A percentile compares a stretch with the other conserved stretches of the same genome.
These are phyloP conservation scores for Cubamyces lactineus DNA, from an alignment of 768 basidiomycete species.

Conservation along the genomic window DNA sequence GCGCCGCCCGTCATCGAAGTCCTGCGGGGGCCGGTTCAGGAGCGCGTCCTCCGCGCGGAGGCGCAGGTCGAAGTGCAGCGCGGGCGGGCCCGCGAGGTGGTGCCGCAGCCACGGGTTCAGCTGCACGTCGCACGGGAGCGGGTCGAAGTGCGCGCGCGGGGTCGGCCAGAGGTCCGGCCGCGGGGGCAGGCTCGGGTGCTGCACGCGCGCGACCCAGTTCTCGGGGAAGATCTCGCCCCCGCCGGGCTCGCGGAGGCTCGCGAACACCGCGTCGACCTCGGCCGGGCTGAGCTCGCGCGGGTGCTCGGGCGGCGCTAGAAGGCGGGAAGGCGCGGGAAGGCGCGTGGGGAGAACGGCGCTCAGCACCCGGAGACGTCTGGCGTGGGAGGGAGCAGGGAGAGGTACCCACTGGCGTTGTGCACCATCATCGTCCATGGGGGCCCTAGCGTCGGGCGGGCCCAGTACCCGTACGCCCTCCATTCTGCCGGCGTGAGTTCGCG, in stretches of 20 bases:
- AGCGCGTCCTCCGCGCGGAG: slow-evolving; percentile 22
- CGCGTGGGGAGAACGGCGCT: background rate
- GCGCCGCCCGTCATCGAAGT: background rate
- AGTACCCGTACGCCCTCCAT: slow-evolving; percentile 61
- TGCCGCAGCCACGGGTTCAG: slow-evolving; percentile 63
- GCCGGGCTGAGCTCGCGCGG: slow-evolving; percentile 26
- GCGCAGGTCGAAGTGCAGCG: slow-evolving; percentile 54
- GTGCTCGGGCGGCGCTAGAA: slow-evolving; percentile 30
- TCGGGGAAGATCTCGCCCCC: slow-evolving; percentile 41
- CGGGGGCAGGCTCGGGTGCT: slow-evolving; percentile 54
- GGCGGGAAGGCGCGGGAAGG: background rate
- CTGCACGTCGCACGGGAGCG: slow-evolving; percentile 52
- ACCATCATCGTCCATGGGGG: slow-evolving; percentile 36
- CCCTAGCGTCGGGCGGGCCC: slow-evolving; percentile 50
- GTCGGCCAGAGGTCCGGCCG: slow-evolving; percentile 50
- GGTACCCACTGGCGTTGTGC: slow-evolving; percentile 46
- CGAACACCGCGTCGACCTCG: slow-evolving; percentile 39
- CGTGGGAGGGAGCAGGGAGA: background rate
- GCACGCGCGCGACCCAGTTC: slow-evolving; percentile 50
- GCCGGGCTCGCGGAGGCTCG: slow-evolving; percentile 33
- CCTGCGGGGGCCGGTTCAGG: slow-evolving; percentile 25
- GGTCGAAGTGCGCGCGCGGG: slow-evolving; percentile 43
- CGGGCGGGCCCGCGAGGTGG: slow-evolving; percentile 42
- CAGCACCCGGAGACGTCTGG: background rate
- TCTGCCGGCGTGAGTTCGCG: slow-evolving; percentile 38